Percentiles rank a stretch among this genome's conserved stretches.
Conservation (phyloP, 2,329 filamentous ascomycete genomes). For the Lithohypha guttulata region DNA sequence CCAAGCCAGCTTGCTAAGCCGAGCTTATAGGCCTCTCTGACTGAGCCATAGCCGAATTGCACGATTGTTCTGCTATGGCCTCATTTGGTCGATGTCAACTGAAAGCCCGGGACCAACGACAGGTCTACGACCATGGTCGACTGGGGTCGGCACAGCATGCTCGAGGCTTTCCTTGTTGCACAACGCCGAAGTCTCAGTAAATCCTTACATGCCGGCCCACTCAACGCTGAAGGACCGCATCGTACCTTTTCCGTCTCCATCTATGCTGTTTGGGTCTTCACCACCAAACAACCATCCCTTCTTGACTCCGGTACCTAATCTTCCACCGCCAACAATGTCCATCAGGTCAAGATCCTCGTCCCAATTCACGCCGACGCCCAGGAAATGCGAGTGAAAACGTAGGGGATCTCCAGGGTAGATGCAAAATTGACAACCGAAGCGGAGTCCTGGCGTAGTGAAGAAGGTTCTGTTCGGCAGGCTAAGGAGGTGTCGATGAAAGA, state of each 20-base stretch:
- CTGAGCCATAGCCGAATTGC: no score
- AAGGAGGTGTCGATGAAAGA: conserved; percentile 72
- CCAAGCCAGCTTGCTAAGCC: no score
- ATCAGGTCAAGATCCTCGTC: conserved; percentile 75
- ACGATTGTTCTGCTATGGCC: no score
- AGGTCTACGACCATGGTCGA: no score
- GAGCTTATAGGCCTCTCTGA: no score
- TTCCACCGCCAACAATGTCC: conserved; percentile 73
- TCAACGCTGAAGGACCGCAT: conserved; percentile 75
- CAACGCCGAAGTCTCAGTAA: background rate
- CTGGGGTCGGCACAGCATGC: no score
- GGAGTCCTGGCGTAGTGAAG: conserved; percentile 81
- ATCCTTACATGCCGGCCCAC: conserved; percentile 77
- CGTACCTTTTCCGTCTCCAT: conserved; percentile 25
- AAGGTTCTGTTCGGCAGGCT: conserved; percentile 62
- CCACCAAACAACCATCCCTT: conserved; percentile 87
- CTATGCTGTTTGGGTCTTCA: conserved; percentile 29
- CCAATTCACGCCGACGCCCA: conserved; percentile 77
- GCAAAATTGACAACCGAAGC: conserved; percentile 89
- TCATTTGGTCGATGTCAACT: no score
- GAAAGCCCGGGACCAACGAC: no score
- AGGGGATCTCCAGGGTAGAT: conserved; percentile 93
- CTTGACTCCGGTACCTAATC: conserved; percentile 88
- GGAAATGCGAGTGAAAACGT: conserved; percentile 89
- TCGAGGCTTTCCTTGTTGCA: no score